These are phyloP conservation scores for Caryocar brasiliense DNA, from an alignment of 441 rosid genomes.

Conservation along the genomic window DNA sequence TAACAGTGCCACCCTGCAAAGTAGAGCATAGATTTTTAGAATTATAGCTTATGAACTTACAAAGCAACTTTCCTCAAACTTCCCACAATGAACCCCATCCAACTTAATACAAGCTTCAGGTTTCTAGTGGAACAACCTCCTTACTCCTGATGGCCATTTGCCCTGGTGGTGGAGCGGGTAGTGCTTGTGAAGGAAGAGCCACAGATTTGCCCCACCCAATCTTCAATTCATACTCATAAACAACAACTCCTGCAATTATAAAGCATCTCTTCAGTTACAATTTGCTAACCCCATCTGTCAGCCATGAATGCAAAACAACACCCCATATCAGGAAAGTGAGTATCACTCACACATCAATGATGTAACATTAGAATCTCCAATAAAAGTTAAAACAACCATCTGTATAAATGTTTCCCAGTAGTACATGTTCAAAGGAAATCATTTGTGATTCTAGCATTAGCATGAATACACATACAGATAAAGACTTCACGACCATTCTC, in stretches of 20 bases:
- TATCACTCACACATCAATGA: no score
- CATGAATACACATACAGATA: no score
- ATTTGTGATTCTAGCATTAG: no score
- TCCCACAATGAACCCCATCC: neutral
- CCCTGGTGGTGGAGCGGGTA: constrained; percentile 99
- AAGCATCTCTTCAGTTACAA: neutral
- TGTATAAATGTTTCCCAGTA: no score
- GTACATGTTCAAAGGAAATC: no score
- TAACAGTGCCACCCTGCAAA: constrained; percentile 77
- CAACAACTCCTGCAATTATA: constrained; percentile 69
- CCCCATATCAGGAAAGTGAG: no score
- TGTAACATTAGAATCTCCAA: no score
- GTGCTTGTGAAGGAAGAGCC: constrained; percentile 96
- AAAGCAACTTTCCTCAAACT: neutral
- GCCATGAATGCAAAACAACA: no score
- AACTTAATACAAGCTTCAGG: constrained; percentile 3
- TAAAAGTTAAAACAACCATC: no score
- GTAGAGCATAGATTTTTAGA: constrained; percentile 21
- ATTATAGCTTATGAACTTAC: constrained; percentile 4
- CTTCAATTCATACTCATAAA: constrained; percentile 90
- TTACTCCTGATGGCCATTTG: constrained; percentile 99
- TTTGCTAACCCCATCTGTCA: no score
- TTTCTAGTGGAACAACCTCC: constrained; percentile 51
- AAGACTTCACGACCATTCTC: no score
- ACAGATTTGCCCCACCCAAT: constrained; percentile 99